These are phyloP conservation scores for Beauveria varroae DNA, from an alignment of 2,329 filamentous ascomycete genomes.

Conservation along the genomic window DNA sequence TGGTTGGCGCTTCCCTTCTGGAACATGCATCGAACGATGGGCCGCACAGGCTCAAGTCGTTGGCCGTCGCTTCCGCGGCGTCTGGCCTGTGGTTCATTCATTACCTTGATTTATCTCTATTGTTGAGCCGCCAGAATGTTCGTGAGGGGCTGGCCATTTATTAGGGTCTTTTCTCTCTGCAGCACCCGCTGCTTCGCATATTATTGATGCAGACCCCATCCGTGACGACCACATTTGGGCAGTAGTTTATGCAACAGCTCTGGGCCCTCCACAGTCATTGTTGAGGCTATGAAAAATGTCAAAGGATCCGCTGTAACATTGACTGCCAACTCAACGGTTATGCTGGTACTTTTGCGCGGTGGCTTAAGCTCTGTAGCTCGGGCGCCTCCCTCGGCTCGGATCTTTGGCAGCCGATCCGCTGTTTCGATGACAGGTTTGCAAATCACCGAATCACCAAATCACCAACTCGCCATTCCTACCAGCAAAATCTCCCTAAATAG, in stretches of 20 bases:
- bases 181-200: not conserved
- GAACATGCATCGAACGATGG: not conserved
- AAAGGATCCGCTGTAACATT: too few relatives aligned
- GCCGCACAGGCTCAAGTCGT: not conserved
- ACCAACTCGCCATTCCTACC: too few relatives aligned
- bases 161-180: not conserved
- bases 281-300: not conserved
- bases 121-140: not conserved
- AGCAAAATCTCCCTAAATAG: too few relatives aligned
- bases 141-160: not conserved
- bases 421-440: too few relatives aligned
- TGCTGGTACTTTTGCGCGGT: too few relatives aligned
- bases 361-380: too few relatives aligned
- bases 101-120: not conserved
- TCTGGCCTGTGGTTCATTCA: not conserved
- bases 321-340: too few relatives aligned
- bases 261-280: not conserved
- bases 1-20: not conserved
- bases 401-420: too few relatives aligned
- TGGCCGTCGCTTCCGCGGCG: not conserved
- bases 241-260: not conserved
- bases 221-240: not conserved
- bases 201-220: slow-evolving; percentile 5
- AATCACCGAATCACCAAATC: too few relatives aligned
- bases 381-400: too few relatives aligned